Conservation (phyloP, 176 grass and related monocot genomes). For the Urochloa ruziziensis region DNA sequence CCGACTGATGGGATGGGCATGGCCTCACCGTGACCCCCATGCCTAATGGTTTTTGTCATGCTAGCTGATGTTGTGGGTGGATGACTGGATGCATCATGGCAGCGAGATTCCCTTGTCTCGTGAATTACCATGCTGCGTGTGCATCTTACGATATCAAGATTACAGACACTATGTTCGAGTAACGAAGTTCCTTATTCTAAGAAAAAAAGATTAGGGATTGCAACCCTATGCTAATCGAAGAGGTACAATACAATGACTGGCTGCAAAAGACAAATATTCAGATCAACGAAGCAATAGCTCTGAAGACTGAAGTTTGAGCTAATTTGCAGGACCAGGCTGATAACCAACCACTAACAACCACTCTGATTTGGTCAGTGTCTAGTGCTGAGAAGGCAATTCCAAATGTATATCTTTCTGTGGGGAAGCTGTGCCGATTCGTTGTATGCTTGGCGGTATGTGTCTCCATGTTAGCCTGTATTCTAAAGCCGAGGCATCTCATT, state of each 20-base stretch:
- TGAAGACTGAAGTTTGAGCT: constrained; percentile 4
- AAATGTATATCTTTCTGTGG: constrained; percentile 27
- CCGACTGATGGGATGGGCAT: constrained; percentile 12
- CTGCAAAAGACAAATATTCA: background rate
- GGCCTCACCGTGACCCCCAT: constrained; percentile 25
- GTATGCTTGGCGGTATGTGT: constrained; percentile 18
- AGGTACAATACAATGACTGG: background rate
- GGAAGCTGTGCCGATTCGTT: constrained; percentile 6
- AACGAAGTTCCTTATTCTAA: too few species aligned
- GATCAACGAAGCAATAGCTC: background rate
- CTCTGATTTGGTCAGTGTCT: constrained; percentile 1
- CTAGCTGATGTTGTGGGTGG: background rate
- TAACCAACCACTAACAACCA: constrained; percentile 9
- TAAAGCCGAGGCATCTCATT: constrained; percentile 10
- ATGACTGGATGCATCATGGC: constrained; percentile 12
- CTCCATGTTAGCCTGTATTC: constrained; percentile 8
- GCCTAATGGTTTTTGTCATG: constrained; percentile 16
- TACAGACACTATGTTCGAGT: background rate
- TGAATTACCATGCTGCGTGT: background rate
- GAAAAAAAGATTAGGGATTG: too few species aligned
- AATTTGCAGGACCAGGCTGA: background rate
- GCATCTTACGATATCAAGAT: background rate
- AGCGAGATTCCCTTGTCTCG: background rate
- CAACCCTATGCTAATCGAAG: background rate
- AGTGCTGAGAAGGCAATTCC: constrained; percentile 2